These are phyloP conservation scores for Pyronema domesticum DNA, from an alignment of 495 filamentous ascomycete species.

Conservation along the genomic window DNA sequence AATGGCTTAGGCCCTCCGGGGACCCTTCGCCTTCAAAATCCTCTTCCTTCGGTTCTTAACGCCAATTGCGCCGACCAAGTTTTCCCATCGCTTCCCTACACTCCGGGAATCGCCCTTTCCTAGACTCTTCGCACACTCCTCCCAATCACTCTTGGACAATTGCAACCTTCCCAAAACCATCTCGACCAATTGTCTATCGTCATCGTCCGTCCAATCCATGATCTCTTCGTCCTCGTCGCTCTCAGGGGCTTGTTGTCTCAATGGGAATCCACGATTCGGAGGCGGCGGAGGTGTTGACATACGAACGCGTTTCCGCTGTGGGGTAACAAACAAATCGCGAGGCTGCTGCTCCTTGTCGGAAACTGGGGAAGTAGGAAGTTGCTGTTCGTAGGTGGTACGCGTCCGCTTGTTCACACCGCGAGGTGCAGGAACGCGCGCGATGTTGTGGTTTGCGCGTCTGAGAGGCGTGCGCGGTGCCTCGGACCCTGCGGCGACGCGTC, in stretches of 20 bases:
- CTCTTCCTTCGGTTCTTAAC: background rate
- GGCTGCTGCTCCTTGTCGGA: constrained; percentile 19
- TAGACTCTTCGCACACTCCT: constrained; percentile 54
- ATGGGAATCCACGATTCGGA: constrained; percentile 13
- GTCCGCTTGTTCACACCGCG: constrained; percentile 14
- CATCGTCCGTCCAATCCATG: constrained; percentile 42
- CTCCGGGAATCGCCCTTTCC: constrained; percentile 45
- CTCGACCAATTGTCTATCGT: constrained; percentile 54
- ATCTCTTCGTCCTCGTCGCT: constrained; percentile 31
- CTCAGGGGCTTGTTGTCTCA: constrained; percentile 19
- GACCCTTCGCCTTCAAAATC: background rate
- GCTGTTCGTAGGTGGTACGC: constrained; percentile 13
- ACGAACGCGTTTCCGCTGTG: constrained; percentile 14
- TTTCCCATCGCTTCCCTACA: constrained; percentile 51
- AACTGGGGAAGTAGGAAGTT: background rate
- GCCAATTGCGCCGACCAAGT: constrained; percentile 6
- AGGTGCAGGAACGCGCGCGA: background rate
- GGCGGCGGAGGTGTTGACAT: constrained; percentile 21
- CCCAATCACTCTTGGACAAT: constrained; percentile 56
- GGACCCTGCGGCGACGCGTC: no score
- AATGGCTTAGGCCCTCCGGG: no score
- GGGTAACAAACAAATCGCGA: constrained; percentile 17
- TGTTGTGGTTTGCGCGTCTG: constrained; percentile 3
- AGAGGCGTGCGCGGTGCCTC: constrained; percentile 15
- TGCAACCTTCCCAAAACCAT: constrained; percentile 58